Evolutionary conservation across 202 grass and related monocot genomes (phyloP).

Genomic region (Zoysia matrella): DNA sequence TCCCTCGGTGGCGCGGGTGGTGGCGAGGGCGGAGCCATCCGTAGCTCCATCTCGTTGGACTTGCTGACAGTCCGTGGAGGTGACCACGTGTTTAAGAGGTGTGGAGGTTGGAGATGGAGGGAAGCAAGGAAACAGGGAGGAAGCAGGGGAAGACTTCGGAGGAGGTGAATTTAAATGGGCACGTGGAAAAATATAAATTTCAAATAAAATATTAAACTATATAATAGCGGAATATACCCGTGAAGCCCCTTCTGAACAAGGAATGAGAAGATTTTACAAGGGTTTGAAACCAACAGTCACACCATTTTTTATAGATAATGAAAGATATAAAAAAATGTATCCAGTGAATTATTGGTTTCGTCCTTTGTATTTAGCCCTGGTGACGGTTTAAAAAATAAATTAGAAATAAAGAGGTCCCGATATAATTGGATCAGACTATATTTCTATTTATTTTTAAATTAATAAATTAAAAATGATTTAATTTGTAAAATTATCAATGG

Average conservation of each 20-base stretch:
- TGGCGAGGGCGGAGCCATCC: conserved; percentile 35
- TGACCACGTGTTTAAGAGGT: conserved; percentile 32
- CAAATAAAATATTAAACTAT: neutral
- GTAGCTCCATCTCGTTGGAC: conserved; percentile 43
- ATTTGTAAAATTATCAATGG: no score
- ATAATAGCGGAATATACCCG: neutral
- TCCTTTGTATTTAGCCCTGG: neutral
- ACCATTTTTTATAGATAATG: neutral
- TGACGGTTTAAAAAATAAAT: no score
- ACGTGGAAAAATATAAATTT: neutral
- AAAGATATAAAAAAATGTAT: no score
- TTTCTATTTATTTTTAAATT: no score
- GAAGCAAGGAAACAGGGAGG: conserved; percentile 40
- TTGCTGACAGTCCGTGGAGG: neutral
- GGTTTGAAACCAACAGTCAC: neutral
- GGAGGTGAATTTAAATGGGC: neutral
- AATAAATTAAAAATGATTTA: no score
- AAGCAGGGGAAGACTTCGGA: conserved; percentile 32
- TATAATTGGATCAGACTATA: no score
- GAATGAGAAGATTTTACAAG: neutral
- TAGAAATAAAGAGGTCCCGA: no score
- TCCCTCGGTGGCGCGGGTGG: conserved; percentile 22
- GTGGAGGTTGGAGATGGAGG: conserved; percentile 36
- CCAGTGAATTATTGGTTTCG: neutral
- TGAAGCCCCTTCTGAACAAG: neutral